These are phyloP conservation scores for Penicillium sp. DNA, from an alignment of 2,329 filamentous ascomycete genomes.

Conservation along the genomic window DNA sequence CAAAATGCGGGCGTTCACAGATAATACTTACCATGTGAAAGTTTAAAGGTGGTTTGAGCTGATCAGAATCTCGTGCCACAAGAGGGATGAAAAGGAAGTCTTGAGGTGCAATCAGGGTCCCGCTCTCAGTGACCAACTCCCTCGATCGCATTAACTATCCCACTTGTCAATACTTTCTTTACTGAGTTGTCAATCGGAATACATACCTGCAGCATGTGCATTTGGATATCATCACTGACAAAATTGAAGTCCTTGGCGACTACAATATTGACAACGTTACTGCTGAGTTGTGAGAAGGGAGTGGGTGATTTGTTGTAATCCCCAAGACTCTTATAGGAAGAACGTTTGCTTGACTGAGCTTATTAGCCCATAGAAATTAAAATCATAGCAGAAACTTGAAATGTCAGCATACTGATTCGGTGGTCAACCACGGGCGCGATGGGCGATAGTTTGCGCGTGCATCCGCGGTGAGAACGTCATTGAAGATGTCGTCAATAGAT, in stretches of 20 bases:
- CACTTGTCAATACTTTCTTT: slow-evolving; percentile 21
- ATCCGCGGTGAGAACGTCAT: slow-evolving; percentile 59
- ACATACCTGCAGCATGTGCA: slow-evolving; percentile 65
- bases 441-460: slow-evolving; percentile 20
- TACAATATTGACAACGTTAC: slow-evolving; percentile 73
- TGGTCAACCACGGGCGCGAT: slow-evolving; percentile 16
- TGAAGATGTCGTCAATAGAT: slow-evolving; percentile 77
- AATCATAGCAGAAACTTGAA: neutral
- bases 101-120: slow-evolving; percentile 70
- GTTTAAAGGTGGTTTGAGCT: slow-evolving; percentile 36
- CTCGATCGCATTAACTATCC: slow-evolving; percentile 73
- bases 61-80: slow-evolving; percentile 44
- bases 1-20: neutral
- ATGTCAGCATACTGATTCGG: slow-evolving; percentile 22
- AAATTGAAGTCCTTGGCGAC: slow-evolving; percentile 76
- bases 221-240: slow-evolving; percentile 73
- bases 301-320: slow-evolving; percentile 23
- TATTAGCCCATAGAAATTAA: slow-evolving; percentile 1
- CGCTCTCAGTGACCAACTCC: slow-evolving; percentile 72
- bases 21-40: slow-evolving; percentile 39
- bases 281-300: slow-evolving; percentile 38
- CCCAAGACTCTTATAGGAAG: slow-evolving; percentile 19
- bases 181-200: neutral
- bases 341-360: slow-evolving; percentile 23
- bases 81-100: slow-evolving; percentile 78